Conservation (phyloP, 106 monocot genomes). For the Dioscorea zingiberensis region DNA sequence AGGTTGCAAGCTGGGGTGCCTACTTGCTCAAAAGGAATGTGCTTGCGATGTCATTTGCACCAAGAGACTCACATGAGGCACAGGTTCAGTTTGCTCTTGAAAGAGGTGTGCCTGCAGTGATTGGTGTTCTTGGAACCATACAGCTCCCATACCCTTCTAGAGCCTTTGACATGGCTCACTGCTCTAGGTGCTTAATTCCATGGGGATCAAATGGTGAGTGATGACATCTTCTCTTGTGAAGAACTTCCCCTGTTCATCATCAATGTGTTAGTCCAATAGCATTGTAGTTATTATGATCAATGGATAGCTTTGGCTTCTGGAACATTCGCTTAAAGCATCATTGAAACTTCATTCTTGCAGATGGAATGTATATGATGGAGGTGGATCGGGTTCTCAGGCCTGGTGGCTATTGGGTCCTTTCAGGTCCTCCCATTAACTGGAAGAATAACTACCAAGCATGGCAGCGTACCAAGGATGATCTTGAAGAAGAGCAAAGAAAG, state of each 20-base stretch:
- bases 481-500: constrained; percentile 28
- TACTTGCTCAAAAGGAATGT: constrained; percentile 19
- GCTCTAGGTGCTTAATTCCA: constrained; percentile 19
- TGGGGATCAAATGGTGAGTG: constrained; percentile 17
- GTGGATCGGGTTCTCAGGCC: constrained; percentile 31
- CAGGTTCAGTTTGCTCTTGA: constrained; percentile 19
- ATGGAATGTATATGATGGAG: constrained; percentile 42
- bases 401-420: constrained; percentile 33
- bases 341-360: constrained; percentile 4
- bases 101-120: constrained; percentile 18
- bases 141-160: constrained; percentile 15
- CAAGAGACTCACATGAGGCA: constrained; percentile 18
- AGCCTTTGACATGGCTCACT: constrained; percentile 16
- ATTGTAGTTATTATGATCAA: no score
- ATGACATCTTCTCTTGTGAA: not conserved
- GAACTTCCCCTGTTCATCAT: no score
- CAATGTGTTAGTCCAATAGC: no score
- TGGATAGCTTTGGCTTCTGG: no score
- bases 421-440: constrained; percentile 40
- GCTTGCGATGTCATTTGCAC: constrained; percentile 21
- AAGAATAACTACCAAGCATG: constrained; percentile 24
- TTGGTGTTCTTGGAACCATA: constrained; percentile 21
- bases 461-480: constrained; percentile 33
- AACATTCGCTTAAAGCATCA: not conserved
- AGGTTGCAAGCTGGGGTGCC: constrained; percentile 23